These are phyloP conservation scores for Tricholoma matsutake DNA, from an alignment of 768 basidiomycete genomes.

Conservation along the genomic window DNA sequence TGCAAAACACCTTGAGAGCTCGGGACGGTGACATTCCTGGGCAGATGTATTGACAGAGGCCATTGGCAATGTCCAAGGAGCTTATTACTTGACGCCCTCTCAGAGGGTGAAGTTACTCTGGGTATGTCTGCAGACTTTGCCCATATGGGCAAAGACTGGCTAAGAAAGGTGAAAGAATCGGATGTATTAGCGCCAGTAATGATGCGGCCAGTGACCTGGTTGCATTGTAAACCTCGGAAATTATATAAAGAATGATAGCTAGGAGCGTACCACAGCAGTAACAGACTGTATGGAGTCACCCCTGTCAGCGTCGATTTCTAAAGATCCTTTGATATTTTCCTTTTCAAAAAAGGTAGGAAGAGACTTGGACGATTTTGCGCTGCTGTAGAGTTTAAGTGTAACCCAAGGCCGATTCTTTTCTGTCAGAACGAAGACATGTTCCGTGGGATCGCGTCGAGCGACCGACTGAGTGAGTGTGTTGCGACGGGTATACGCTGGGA, in stretches of 20 bases:
- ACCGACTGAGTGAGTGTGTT: slow-evolving; percentile 40
- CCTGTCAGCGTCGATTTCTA: slow-evolving; percentile 47
- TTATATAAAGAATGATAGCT: background rate
- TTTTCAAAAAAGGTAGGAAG: slow-evolving; percentile 54
- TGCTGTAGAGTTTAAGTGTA: slow-evolving; percentile 45
- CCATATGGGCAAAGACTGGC: slow-evolving; percentile 45
- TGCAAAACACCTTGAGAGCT: slow-evolving; percentile 35
- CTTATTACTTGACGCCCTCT: slow-evolving; percentile 39
- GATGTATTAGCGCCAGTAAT: slow-evolving; percentile 44
- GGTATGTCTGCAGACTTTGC: slow-evolving; percentile 40
- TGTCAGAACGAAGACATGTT: slow-evolving; percentile 41
- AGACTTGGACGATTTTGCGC: slow-evolving; percentile 49
- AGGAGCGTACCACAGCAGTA: slow-evolving; percentile 36
- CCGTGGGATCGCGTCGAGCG: slow-evolving; percentile 43
- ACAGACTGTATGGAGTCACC: slow-evolving; percentile 52
- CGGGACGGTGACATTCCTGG: slow-evolving; percentile 39
- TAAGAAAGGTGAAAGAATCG: slow-evolving; percentile 45
- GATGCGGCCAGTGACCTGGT: slow-evolving; percentile 48
- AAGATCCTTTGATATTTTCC: slow-evolving; percentile 46
- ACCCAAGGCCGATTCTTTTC: slow-evolving; percentile 44
- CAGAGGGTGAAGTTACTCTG: slow-evolving; percentile 39
- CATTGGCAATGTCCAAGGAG: slow-evolving; percentile 45
- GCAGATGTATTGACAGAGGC: slow-evolving; percentile 46
- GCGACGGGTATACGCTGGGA: slow-evolving; percentile 48
- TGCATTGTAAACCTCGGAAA: background rate